phyloP scores from a whole-genome alignment of 768 basidiomycete species.

The Mycena rebaudengoi region DNA sequence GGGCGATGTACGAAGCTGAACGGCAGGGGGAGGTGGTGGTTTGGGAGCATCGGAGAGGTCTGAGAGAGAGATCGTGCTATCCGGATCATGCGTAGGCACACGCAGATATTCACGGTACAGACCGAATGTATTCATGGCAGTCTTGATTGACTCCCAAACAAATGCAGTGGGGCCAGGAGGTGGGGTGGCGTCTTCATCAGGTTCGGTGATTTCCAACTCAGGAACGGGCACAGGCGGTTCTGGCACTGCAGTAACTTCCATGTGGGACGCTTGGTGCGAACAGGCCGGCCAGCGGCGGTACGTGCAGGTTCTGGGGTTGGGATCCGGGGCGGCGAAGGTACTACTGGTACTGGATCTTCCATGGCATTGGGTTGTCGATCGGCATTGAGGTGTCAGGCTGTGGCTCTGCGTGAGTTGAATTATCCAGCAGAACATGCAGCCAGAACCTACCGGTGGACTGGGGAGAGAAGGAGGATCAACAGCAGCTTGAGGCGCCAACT shows the following conservation, averaged over 20 bases:
- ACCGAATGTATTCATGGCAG: background rate
- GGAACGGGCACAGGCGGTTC: background rate
- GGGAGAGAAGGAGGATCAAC: too few relatives aligned
- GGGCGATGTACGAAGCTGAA: too few relatives aligned
- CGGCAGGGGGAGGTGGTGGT: background rate
- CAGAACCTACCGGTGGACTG: too few relatives aligned
- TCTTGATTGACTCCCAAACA: constrained; percentile 4
- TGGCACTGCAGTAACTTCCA: constrained; percentile 17
- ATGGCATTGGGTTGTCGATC: too few relatives aligned
- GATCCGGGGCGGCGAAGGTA: background rate
- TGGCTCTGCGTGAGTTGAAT: too few relatives aligned
- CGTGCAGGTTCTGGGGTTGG: background rate
- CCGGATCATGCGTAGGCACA: constrained; percentile 10
- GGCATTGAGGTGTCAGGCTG: too few relatives aligned
- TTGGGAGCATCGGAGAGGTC: constrained; percentile 15
- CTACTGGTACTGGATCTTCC: background rate
- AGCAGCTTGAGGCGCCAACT: too few relatives aligned
- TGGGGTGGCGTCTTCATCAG: background rate
- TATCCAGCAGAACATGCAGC: too few relatives aligned
- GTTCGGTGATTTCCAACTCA: background rate
- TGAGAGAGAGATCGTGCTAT: background rate
- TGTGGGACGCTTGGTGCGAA: constrained; percentile 8
- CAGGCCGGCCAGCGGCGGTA: background rate
- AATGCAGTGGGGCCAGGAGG: background rate
- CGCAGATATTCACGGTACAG: constrained; percentile 14